Evolutionary conservation across 2,329 filamentous ascomycete species (phyloP), one percentile per base, ranked within the genome.

Genomic region (Botrytis squamosa): DNA sequence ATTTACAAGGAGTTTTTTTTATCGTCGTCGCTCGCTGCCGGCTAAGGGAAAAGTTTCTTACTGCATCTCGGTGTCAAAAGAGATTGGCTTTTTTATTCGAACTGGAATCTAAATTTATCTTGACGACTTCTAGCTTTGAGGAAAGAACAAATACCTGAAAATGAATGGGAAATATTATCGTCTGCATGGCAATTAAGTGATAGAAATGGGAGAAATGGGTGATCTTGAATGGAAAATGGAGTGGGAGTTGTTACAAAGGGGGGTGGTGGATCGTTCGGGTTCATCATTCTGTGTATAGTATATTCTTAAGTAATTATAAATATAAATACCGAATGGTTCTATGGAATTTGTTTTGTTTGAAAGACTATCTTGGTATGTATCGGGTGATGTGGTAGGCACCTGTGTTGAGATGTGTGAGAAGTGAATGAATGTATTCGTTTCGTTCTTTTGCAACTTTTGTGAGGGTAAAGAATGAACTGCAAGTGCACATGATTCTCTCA

Each of bases 1-100:
- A 68, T 68, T 68, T 68, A 55, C 65, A 68, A 29, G 65, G 65
- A 68, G 65, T 68, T 68, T 67, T 25, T n/a, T 64, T 55, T 25
- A 25, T 46, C 52, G 44, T 65, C 33, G 18, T 68, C 46, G 25
- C 46, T 52, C 14, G 14, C 36, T 68, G 8, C 10, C 25, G 46
- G 49, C 46, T n/a, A 40, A 52, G 65, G 33, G 36, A 67, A 67
- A 40, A 52, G 44, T 38, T 52, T 67, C 49, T 46, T 18, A 52
- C 44, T 52, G 25, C 40, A 52, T 66, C 20, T 66, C 20, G 10
- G 14, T 38, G 22, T 46, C 18, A 16, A 67, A 36, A 40, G 44
- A 52, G 18, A 52, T 14, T 52, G 44, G 22, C 49, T n/a, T 7
- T 67, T 67, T 52, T 49, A 10, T 38, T 52, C 25, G 14, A 38